Base-by-base conservation (phyloP, 2,329 filamentous ascomycete species). In the Cordyceps javanica region DNA sequence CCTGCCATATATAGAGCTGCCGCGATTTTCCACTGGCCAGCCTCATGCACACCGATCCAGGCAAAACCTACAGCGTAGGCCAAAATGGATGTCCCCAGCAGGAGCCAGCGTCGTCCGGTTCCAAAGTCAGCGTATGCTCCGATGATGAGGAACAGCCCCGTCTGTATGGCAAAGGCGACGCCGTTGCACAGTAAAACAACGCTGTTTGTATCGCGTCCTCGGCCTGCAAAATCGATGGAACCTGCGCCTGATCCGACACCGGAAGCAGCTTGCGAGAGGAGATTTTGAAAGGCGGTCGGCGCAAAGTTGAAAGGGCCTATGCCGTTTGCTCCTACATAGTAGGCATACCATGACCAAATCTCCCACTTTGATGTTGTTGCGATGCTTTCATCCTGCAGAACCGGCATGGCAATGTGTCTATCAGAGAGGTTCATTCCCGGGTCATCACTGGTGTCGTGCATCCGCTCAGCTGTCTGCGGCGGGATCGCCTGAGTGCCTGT, bases 281-380 rank as follows among this genome's bases (percentile, higher is more conserved):
- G 50, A 21, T 61, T 61, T 26, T 61, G 60, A 26, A 61, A 61
- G 14, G 60, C 60, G 16, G 60, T 60, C 45, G 60, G 58, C 14
- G 58, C 60, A 61, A 61, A 61, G 41, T 60, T 56, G 58, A 61
- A 26, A 14, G 60, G 25, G 41, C 25, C 25, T 13, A 88, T 83
- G 6, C 84, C 85, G 67, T 88, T 88, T 65, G 86, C 82, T 46
- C 85, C 85, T 53, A 87, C 79, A 65, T 88, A 88, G 69, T 87
- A 87, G 49, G 62, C 59, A 49, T 70, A 70, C 48, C 52, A 61
- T 11, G 57, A 44, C 36, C 57, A 56, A 25, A 59, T 57, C 19
- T 50, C 55, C 55, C 45, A 55, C 34, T 30, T 50, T 21, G 54
- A 48, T 3, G 55, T 57, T 10, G 45, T 49, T 10, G 45, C 44